Evolutionary conservation across 352 stramenopile species (phyloP).

Genomic region (Pythium insidiosum): DNA sequence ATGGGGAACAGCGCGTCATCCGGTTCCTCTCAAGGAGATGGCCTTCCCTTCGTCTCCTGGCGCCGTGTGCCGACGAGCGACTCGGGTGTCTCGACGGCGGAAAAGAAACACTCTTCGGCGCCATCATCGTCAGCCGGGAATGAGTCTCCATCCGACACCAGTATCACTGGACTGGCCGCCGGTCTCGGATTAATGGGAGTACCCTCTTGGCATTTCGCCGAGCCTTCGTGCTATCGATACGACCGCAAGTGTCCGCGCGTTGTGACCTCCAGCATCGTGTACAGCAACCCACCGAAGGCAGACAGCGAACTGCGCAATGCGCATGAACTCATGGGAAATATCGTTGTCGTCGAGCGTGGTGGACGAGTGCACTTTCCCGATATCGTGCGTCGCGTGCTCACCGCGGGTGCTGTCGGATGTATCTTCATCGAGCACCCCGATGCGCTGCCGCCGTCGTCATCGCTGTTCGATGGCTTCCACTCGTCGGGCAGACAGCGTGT

Average conservation of each 20-base stretch:
- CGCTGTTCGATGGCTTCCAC: slow-evolving; percentile 83
- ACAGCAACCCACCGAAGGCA: slow-evolving; percentile 55
- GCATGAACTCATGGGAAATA: slow-evolving; percentile 41
- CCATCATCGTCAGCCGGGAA: not conserved
- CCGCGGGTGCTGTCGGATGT: slow-evolving; percentile 51
- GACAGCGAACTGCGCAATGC: slow-evolving; percentile 65
- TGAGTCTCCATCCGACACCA: no score
- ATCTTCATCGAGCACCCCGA: slow-evolving; percentile 69
- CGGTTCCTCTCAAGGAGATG: slow-evolving; percentile 18
- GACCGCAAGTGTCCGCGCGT: slow-evolving; percentile 37
- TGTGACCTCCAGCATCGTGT: slow-evolving; percentile 41
- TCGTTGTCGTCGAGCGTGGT: slow-evolving; percentile 72
- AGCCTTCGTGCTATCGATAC: slow-evolving; percentile 79
- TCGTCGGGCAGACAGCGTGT: slow-evolving; percentile 72
- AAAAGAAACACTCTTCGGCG: not conserved
- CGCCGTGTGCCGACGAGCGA: slow-evolving; percentile 10
- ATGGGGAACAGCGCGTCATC: slow-evolving; percentile 17
- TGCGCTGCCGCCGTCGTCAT: slow-evolving; percentile 48
- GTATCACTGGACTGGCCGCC: slow-evolving; percentile 19
- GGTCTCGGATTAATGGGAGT: slow-evolving; percentile 17
- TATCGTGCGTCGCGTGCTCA: slow-evolving; percentile 65
- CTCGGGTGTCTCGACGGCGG: no score
- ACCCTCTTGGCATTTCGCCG: slow-evolving; percentile 62
- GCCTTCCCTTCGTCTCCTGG: slow-evolving; percentile 69
- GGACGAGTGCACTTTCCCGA: slow-evolving; percentile 79